Conservation (phyloP, 441 rosid species). For the Pelargonium citronellum region DNA sequence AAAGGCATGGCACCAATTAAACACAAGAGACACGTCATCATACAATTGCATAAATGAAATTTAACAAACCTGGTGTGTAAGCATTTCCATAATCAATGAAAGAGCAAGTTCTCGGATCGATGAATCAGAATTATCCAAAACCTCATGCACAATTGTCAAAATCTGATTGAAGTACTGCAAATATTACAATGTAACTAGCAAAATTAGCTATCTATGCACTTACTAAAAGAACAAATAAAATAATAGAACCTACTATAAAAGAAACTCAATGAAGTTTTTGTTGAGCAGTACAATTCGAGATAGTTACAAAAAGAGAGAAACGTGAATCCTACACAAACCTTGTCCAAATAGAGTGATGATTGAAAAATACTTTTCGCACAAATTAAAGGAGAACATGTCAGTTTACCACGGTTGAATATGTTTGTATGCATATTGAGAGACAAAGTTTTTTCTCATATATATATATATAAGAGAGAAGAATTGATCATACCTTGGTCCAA, state of each 20-base stretch:
- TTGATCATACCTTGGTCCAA: constrained; percentile 66
- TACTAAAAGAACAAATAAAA: no score
- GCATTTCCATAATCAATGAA: constrained; percentile 73
- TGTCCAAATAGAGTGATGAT: neutral
- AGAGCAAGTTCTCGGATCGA: constrained; percentile 70
- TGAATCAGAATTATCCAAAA: constrained; percentile 69
- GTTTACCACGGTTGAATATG: neutral
- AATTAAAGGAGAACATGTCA: neutral
- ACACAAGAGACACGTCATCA: constrained; percentile 1
- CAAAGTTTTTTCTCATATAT: neutral
- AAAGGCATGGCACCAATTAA: constrained; percentile 5
- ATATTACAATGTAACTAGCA: constrained; percentile 8
- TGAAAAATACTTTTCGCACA: neutral
- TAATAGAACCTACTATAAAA: neutral
- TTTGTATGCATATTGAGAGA: neutral
- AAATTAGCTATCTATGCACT: neutral
- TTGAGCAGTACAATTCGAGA: neutral
- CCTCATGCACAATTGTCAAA: constrained; percentile 91
- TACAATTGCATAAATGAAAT: neutral
- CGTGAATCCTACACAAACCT: neutral
- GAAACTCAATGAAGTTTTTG: neutral
- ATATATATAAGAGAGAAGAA: neutral
- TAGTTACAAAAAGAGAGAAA: neutral
- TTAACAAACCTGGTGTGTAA: constrained; percentile 65
- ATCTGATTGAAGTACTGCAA: constrained; percentile 95